Evolutionary conservation across 208 protist genomes (phyloP).

Genomic region (Crithidia thermophila): DNA sequence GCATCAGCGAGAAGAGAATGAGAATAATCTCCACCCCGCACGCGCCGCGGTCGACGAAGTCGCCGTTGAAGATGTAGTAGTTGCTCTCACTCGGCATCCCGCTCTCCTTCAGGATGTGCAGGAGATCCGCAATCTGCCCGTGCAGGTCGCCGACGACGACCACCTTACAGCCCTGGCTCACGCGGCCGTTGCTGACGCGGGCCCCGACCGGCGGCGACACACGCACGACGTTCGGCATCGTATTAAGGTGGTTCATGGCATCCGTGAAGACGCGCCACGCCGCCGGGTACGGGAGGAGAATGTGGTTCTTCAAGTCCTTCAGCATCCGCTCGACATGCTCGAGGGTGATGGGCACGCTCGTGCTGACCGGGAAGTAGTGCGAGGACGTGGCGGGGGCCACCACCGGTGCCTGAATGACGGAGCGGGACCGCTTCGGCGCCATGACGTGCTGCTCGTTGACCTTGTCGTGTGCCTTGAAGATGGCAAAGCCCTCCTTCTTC

Average conservation of each 20-base stretch:
- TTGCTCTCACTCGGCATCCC: conserved; percentile 83
- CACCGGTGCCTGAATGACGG: conserved; percentile 65
- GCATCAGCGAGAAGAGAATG: conserved; percentile 96
- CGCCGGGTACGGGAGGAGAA: conserved; percentile 79
- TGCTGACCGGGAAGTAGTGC: conserved; percentile 78
- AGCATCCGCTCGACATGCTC: conserved; percentile 76
- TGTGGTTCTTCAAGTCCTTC: conserved; percentile 66
- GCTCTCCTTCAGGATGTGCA: conserved; percentile 83
- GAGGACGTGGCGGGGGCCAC: conserved; percentile 70
- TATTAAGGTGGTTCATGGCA: conserved; percentile 84
- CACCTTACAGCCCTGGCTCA: conserved; percentile 82
- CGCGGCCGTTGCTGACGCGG: conserved; percentile 67
- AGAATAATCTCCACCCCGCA: conserved; percentile 97
- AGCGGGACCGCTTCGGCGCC: conserved; percentile 72
- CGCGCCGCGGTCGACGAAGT: conserved; percentile 98
- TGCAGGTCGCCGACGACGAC: conserved; percentile 91
- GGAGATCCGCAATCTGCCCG: conserved; percentile 85
- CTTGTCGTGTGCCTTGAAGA: conserved; percentile 86
- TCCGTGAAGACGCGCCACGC: conserved; percentile 87
- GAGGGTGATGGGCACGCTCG: conserved; percentile 63
- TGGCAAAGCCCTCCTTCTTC: conserved; percentile 87
- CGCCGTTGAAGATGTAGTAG: conserved; percentile 94
- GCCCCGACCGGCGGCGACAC: conserved; percentile 72
- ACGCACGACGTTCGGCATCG: conserved; percentile 82
- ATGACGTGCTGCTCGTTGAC: conserved; percentile 76